Base-by-base conservation (phyloP, 2,329 filamentous ascomycete species). In the Fusarium xylarioides region DNA sequence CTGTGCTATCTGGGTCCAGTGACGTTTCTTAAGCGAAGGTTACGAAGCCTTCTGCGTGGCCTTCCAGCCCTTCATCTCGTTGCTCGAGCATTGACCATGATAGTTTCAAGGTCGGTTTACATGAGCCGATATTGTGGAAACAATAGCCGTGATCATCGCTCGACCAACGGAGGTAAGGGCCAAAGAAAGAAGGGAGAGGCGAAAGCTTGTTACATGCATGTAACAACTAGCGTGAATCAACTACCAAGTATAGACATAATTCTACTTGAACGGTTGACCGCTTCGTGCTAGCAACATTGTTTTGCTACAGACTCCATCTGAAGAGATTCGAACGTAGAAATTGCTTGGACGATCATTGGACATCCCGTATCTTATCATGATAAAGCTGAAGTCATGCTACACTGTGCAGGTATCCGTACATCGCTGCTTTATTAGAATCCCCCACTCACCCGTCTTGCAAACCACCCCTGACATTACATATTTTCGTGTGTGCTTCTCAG, bases 31-130 rank as follows among this genome's bases (percentile, higher is more conserved):
- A 53, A 60, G 52, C 34, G 42, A 61, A 66, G 74, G 74, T 76
- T 73, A 76, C 74, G 74, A 76, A 68, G 71, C 66, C 63, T 58
- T 71, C 64, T 70, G 63, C 70, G 63, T 50, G 63, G 46, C 61
- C 73, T 34, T 34, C 21, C 21, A 34, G 47, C 30, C 47, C 28
- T 66, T 59, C 68, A 74, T 63, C 55, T 74, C 54, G 68, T 52
- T 42, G 66, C 53, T 69, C 37, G 38, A 53, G 50, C 21, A 61
- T 63, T 57, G 61, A 23, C 53, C 19, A 60, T 55, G 42, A 60
- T 58, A 56, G 74, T 66, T 75, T 60, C 70, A 65, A 68, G 49
- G 66, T 66, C 70, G 56, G 52, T 71, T 76, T 44, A 52, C 50
- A 57, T 63, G 62, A 74, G 68, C 70, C 68, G 61, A 73, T 60